Percentiles rank a stretch among this genome's conserved stretches.
Evolutionary conservation across 2,329 filamentous ascomycete genomes (phyloP).

Genomic region (Cyclaneusma minus): DNA sequence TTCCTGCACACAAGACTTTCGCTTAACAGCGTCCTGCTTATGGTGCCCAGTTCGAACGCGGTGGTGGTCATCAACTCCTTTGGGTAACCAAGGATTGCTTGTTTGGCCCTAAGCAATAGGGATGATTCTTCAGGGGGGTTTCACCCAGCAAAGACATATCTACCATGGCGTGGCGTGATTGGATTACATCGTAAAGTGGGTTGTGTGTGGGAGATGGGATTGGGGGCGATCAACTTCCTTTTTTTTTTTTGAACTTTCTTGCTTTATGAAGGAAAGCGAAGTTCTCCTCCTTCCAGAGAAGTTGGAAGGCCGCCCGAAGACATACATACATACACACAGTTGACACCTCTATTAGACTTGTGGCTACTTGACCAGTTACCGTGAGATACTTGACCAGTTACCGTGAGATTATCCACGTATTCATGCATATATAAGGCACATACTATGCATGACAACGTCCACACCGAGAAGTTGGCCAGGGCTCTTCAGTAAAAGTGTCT

Average conservation of each 20-base stretch:
- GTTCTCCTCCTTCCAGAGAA: no score
- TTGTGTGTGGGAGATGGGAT: conserved; percentile 27
- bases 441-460: no score
- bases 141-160: conserved; percentile 59
- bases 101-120: conserved; percentile 50
- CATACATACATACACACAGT: no score
- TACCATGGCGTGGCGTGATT: conserved; percentile 54
- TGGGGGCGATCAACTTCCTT: conserved; percentile 15
- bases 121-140: conserved; percentile 53
- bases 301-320: no score
- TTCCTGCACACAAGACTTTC: conserved; percentile 7
- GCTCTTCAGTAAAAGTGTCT: no score
- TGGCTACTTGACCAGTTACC: no score
- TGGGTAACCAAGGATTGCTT: conserved; percentile 51
- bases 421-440: no score
- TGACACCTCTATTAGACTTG: no score
- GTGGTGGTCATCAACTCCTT: conserved; percentile 51
- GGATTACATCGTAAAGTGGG: conserved; percentile 49
- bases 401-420: no score
- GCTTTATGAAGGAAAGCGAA: no score
- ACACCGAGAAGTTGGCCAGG: no score
- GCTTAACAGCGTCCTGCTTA: conserved; percentile 20
- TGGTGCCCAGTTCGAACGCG: conserved; percentile 53
- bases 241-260: conserved; percentile 9
- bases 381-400: no score